Percentiles rank a stretch among this genome's conserved stretches.
These are phyloP conservation scores for Hsuehochloa calcarea DNA, from an alignment of 176 grass and related monocot species.

Conservation along the genomic window DNA sequence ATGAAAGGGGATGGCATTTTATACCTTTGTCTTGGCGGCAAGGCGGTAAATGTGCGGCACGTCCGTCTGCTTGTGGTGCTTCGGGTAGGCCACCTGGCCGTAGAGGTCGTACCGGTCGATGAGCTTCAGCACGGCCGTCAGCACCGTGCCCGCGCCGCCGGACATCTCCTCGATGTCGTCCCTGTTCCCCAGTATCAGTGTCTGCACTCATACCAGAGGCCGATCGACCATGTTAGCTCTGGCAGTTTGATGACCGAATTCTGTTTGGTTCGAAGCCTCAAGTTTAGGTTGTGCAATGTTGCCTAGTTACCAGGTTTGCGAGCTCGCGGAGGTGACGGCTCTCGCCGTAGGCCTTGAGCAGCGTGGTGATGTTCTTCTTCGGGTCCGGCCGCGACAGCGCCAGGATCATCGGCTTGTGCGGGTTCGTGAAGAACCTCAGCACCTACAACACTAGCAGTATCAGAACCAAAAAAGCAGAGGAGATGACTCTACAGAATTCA, in stretches of 20 bases:
- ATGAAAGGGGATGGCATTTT: not conserved
- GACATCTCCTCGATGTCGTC: constrained; percentile 95
- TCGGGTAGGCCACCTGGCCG: constrained; percentile 91
- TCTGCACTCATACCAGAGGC: constrained; percentile 36
- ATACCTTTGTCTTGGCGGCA: constrained; percentile 87
- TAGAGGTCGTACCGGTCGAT: constrained; percentile 90
- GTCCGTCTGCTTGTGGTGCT: constrained; percentile 92
- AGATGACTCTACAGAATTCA: not conserved
- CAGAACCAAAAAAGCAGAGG: not conserved
- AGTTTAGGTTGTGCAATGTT: not conserved
- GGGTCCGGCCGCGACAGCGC: constrained; percentile 88
- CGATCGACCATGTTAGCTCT: not conserved
- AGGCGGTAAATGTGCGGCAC: constrained; percentile 89
- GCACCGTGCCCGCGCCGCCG: constrained; percentile 52
- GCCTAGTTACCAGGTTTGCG: constrained; percentile 56
- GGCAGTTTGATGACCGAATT: not conserved
- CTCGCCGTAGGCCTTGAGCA: constrained; percentile 94
- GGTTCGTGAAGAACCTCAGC: constrained; percentile 84
- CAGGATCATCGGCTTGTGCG: constrained; percentile 96
- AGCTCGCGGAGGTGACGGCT: constrained; percentile 77
- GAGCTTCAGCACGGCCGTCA: constrained; percentile 78
- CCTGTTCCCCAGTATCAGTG: constrained; percentile 85
- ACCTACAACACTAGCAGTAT: constrained; percentile 33
- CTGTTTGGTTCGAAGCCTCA: not conserved
- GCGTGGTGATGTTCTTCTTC: constrained; percentile 94